Evolutionary conservation across 2,329 filamentous ascomycete genomes (phyloP).

Genomic region (Fusarium tricinctum): DNA sequence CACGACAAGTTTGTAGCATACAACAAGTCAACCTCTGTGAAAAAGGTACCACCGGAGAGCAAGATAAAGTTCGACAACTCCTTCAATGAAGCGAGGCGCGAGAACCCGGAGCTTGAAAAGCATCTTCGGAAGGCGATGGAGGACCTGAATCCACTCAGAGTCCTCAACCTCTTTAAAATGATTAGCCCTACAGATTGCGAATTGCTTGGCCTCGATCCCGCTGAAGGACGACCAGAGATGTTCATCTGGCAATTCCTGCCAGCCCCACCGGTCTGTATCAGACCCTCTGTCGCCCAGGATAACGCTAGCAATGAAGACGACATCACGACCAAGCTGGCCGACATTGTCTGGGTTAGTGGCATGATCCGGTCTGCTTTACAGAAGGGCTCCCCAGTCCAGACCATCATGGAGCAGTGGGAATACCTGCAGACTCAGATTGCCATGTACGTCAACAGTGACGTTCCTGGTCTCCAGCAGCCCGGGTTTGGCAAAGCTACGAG

Average conservation of each 20-base stretch:
- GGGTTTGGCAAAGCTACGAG: conserved; percentile 90
- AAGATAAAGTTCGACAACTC: conserved; percentile 90
- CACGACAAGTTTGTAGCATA: conserved; percentile 93
- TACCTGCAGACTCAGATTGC: conserved; percentile 95
- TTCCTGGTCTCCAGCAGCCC: conserved; percentile 90
- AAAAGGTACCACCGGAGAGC: conserved; percentile 84
- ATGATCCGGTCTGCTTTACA: conserved; percentile 86
- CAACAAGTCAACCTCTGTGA: conserved; percentile 88
- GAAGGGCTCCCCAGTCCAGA: conserved; percentile 86
- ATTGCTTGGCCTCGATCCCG: conserved; percentile 87
- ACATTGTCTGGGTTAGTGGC: conserved; percentile 93
- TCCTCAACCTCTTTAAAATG: conserved; percentile 91
- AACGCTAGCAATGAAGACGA: conserved; percentile 96
- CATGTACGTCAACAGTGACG: conserved; percentile 98
- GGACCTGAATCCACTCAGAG: conserved; percentile 89
- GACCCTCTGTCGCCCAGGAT: conserved; percentile 94
- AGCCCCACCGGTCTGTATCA: conserved; percentile 92
- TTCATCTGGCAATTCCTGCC: conserved; percentile 98
- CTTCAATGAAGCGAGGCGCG: conserved; percentile 82
- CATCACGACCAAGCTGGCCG: conserved; percentile 94
- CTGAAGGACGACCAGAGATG: conserved; percentile 92
- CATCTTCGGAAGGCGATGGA: conserved; percentile 93
- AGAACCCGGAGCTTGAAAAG: conserved; percentile 87
- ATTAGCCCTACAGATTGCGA: conserved; percentile 90
- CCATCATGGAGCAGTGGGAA: conserved; percentile 98